Evolutionary conservation across 305 asterid species (phyloP), one percentile per base, ranked within the genome.

Genomic region (Ajuga reptans): DNA sequence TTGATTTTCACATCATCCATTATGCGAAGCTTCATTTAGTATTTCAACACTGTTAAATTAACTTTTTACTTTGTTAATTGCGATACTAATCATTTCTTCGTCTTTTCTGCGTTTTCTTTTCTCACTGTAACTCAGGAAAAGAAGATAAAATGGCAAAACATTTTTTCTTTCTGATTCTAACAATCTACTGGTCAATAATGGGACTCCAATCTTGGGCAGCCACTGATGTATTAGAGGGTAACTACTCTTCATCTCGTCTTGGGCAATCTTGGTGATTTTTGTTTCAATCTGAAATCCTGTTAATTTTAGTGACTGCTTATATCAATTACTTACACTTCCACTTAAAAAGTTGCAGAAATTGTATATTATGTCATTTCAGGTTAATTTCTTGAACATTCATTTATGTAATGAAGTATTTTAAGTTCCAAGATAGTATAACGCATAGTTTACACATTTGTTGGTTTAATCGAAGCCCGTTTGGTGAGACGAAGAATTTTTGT

Each of bases 211-310:
- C 84, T 63, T 75, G 64, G 62, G 87, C 94, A 17, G 47, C 2
- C 58, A 83, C 94, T 11, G 89, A 86, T 75, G 74, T 73, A 24
- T 69, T 50, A 11, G 92, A 89, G 33, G 89, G 98, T 92, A 80
- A 46, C 15, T 33, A 21, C 27, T 21, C 27, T 21, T 21, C 2
- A 21, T 21, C 27, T 21, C 27, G 2, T 21, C 27, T 21, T 21
- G 27, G 27, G 27, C 27, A 21, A 21, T 21, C 18, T 66, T 66
- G 18, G 60, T 15, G 54, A 46, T 41, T 46, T 5, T 15, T 18
- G 12, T 66, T 45, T 58, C 12, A 18, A 15, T 14, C 24, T 50
- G 17, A 4, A n/a, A 1, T 34, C 31, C 33, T 31, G 43, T 9
- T 61, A 34, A 15, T 14, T 62, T 58, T 36, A n/a, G n/a, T 1